Evolutionary conservation across 2,329 filamentous ascomycete species (phyloP), one percentile per base, ranked within the genome.

Genomic region (Dothistroma pini): DNA sequence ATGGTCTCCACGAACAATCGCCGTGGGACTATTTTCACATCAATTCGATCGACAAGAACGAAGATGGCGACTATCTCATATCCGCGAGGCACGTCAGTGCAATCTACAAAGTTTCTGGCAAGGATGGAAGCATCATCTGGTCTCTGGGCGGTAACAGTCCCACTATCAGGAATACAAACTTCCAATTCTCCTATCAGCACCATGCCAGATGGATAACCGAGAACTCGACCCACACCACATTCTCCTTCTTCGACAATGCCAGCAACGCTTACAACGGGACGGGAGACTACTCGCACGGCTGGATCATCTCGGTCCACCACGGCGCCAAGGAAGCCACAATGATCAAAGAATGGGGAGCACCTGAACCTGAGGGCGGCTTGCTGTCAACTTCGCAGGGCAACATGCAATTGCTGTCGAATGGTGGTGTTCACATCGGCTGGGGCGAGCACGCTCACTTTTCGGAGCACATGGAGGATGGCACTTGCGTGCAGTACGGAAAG

Each of bases 371-470:
- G 19, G 72, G 70, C n/a, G 75, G 75, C 5, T 72, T 85, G 8
- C 73, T 78, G 0, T 78, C 81, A 31, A 80, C 77, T 51, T 83
- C 82, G 0, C 81, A 83, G 62, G 81, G 80, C 1, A 81, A 78
- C 61, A 79, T 82, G 34, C 84, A 87, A 64, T 67, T 83, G 6
- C 76, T 87, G 0, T 78, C 81, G 0, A 80, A 80, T 56, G 81
- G 81, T 35, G 81, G 84, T 60, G 79, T 79, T 7, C 73, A 86
- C 48, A 79, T 86, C 35, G 82, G 83, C 63, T 87, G 84, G 83
- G 84, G 84, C 4, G 73, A 78, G 60, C 69, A 74, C 32, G 69
- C 72, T 1, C 74, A 78, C 50, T 75, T 76, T n/a, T 78, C 77
- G 7, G 78, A 80, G 57, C 68, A 81, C 66, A 75, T 75, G 0